These are phyloP conservation scores for Curvularia hawaiiensis DNA, from an alignment of 2,329 filamentous ascomycete genomes.

Conservation along the genomic window DNA sequence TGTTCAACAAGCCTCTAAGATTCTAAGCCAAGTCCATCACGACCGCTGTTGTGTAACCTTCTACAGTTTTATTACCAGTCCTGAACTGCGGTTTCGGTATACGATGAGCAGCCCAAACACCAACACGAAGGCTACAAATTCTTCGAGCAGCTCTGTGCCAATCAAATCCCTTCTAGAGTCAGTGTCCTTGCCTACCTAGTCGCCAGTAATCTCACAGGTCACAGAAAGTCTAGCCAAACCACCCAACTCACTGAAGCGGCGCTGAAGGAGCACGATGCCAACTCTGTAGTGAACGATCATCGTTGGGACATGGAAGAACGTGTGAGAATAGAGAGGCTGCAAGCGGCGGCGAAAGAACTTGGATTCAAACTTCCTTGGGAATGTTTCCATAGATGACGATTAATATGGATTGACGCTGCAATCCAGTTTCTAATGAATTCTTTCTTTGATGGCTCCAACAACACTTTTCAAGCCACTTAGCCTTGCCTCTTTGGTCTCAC, in stretches of 20 bases:
- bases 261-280: neutral
- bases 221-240: neutral
- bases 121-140: neutral
- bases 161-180: neutral
- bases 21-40: neutral
- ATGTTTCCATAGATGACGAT: slow-evolving; percentile 11
- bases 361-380: slow-evolving; percentile 14
- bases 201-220: neutral
- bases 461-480: slow-evolving; percentile 55
- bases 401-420: neutral
- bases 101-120: neutral
- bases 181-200: neutral
- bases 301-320: slow-evolving; percentile 4
- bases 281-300: neutral
- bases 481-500: slow-evolving; percentile 53
- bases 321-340: slow-evolving; percentile 5
- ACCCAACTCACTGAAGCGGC: neutral
- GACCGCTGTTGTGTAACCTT: neutral
- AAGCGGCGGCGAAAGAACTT: slow-evolving; percentile 15
- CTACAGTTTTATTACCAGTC: neutral
- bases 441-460: slow-evolving; percentile 43
- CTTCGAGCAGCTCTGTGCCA: neutral
- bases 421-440: slow-evolving; percentile 25
- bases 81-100: neutral
- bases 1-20: neutral